These are phyloP conservation scores for Candida chilensis DNA, from an alignment of 805 yeast genomes.

Conservation along the genomic window DNA sequence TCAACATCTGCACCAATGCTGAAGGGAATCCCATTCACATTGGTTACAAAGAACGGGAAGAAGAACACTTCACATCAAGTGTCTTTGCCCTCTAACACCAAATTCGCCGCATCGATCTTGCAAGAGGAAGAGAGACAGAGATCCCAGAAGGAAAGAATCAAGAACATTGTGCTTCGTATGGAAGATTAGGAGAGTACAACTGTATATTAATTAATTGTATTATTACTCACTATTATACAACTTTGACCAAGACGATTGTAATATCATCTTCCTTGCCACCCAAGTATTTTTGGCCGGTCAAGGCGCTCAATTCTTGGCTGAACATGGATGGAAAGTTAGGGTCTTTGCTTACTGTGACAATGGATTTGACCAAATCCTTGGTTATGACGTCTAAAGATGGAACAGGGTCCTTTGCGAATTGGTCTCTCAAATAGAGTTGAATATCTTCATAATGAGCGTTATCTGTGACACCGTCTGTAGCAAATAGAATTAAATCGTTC, in stretches of 20 bases:
- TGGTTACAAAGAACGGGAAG: slow-evolving; percentile 47
- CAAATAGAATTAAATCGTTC: slow-evolving; percentile 74
- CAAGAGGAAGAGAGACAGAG: slow-evolving; percentile 40
- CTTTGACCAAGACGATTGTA: slow-evolving; percentile 69
- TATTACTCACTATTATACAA: slow-evolving; percentile 15
- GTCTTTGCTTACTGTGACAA: slow-evolving; percentile 63
- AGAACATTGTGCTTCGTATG: slow-evolving; percentile 41
- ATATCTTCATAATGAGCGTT: slow-evolving; percentile 70
- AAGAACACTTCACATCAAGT: slow-evolving; percentile 31
- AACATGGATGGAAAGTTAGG: slow-evolving; percentile 75
- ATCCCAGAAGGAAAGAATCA: slow-evolving; percentile 47
- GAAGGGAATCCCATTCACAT: slow-evolving; percentile 32
- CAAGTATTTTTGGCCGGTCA: slow-evolving; percentile 59
- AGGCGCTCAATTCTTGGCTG: slow-evolving; percentile 62
- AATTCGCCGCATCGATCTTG: slow-evolving; percentile 42
- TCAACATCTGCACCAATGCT: no score
- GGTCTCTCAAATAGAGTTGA: slow-evolving; percentile 56
- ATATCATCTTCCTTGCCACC: slow-evolving; percentile 98
- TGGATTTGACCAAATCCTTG: slow-evolving; percentile 51
- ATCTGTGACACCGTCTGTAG: slow-evolving; percentile 92
- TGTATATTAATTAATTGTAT: no score
- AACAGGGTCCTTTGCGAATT: slow-evolving; percentile 19
- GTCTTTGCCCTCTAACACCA: slow-evolving; percentile 42
- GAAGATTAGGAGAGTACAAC: slow-evolving; percentile 7
- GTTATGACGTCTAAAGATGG: slow-evolving; percentile 43